Conservation (phyloP, 2,329 filamentous ascomycete species). For the Davidsoniella neocaledoniae region DNA sequence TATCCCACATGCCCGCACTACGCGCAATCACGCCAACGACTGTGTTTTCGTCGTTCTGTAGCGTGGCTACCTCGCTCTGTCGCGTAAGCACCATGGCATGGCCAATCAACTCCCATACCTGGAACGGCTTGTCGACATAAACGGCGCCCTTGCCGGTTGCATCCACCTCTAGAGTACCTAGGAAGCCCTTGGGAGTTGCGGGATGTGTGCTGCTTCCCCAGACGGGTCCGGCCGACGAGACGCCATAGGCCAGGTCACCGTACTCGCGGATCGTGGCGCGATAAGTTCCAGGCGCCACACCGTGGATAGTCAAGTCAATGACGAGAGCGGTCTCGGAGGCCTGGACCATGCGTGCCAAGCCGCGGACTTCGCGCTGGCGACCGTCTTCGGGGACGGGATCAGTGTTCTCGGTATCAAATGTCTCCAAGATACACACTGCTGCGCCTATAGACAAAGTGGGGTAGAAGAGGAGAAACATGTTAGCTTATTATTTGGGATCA, state of each 20-base stretch:
- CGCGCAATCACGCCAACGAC: conserved; percentile 86
- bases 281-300: conserved; percentile 67
- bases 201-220: conserved; percentile 34
- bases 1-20: conserved; percentile 97
- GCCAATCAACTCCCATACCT: conserved; percentile 94
- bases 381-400: conserved; percentile 26
- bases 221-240: conserved; percentile 64
- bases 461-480: background rate
- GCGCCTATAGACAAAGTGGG: conserved; percentile 33
- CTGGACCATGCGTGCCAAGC: conserved; percentile 85
- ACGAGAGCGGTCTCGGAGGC: conserved; percentile 63
- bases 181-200: conserved; percentile 29
- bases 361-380: conserved; percentile 48
- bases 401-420: conserved; percentile 42
- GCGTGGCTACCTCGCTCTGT: conserved; percentile 32
- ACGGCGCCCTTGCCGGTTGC: conserved; percentile 58
- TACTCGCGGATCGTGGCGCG: conserved; percentile 69
- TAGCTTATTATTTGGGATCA: background rate
- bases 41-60: conserved; percentile 66
- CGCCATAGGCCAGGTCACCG: conserved; percentile 73
- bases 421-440: conserved; percentile 92
- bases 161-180: conserved; percentile 63
- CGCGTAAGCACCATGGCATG: conserved; percentile 74
- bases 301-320: conserved; percentile 73
- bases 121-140: conserved; percentile 66